Evolutionary conservation across 2,329 filamentous ascomycete species (phyloP).

Genomic region (Neofusicoccum ribis): DNA sequence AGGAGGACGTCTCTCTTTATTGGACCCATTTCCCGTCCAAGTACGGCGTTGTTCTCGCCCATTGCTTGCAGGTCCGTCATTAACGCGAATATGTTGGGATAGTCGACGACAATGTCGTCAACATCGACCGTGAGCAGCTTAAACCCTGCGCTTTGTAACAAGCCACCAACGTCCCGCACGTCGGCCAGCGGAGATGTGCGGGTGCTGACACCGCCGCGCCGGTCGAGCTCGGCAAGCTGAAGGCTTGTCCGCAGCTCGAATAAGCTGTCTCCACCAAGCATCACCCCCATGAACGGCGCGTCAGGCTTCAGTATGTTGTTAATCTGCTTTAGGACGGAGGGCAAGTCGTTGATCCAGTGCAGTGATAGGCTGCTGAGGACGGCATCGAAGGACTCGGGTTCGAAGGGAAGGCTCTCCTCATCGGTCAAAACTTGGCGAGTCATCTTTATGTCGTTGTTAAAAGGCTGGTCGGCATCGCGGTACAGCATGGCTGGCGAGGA

Average conservation of each 20-base stretch:
- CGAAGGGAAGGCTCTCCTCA: conserved; percentile 75
- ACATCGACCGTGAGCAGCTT: conserved; percentile 96
- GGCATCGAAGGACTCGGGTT: conserved; percentile 77
- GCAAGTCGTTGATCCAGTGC: conserved; percentile 98
- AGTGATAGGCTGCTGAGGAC: conserved; percentile 86
- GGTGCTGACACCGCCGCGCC: conserved; percentile 85
- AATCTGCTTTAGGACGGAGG: conserved; percentile 78
- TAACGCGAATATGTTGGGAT: conserved; percentile 82
- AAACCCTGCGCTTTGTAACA: conserved; percentile 85
- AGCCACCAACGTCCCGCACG: conserved; percentile 83
- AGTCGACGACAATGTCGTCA: conserved; percentile 95
- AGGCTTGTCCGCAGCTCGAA: conserved; percentile 92
- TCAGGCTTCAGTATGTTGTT: conserved; percentile 88
- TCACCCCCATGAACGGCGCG: conserved; percentile 87
- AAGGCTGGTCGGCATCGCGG: conserved; percentile 73
- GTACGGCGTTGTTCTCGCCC: conserved; percentile 89
- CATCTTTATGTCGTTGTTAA: conserved; percentile 73
- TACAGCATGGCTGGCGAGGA: conserved; percentile 76
- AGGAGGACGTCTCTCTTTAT: conserved; percentile 81
- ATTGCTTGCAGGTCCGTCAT: conserved; percentile 96
- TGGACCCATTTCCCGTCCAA: conserved; percentile 76
- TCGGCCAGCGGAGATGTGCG: conserved; percentile 91
- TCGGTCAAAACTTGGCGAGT: conserved; percentile 72
- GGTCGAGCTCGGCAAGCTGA: conserved; percentile 87
- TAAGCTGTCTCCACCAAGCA: conserved; percentile 93